phyloP scores from a whole-genome alignment of 2,329 filamentous ascomycete species.

The Cordyceps sp. region DNA sequence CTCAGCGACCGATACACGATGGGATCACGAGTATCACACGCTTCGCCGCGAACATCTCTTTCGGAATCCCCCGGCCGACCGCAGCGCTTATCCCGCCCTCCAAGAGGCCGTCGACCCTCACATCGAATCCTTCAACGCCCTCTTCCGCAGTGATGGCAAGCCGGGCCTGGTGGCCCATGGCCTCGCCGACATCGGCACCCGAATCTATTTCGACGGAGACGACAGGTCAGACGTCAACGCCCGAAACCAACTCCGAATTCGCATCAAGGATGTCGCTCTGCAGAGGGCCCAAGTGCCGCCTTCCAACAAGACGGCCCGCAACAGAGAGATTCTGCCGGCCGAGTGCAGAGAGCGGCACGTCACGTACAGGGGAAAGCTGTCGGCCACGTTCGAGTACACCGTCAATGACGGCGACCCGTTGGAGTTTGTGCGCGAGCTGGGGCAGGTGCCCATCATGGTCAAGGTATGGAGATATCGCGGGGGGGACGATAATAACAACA shows the following conservation, averaged over 20 bases:
- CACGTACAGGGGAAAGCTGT: slow-evolving; percentile 77
- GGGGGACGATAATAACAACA: background rate
- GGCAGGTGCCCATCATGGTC: slow-evolving; percentile 84
- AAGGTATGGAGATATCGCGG: slow-evolving; percentile 34
- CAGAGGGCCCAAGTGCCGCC: slow-evolving; percentile 67
- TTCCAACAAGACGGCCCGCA: slow-evolving; percentile 68
- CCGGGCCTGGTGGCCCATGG: slow-evolving; percentile 48
- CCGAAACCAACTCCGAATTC: slow-evolving; percentile 62
- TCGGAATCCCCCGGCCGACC: slow-evolving; percentile 71
- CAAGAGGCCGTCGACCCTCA: slow-evolving; percentile 79
- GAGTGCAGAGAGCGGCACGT: slow-evolving; percentile 91
- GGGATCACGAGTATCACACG: slow-evolving; percentile 78
- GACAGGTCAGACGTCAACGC: slow-evolving; percentile 38
- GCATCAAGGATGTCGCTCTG: slow-evolving; percentile 66
- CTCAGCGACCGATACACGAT: slow-evolving; percentile 47
- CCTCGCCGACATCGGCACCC: slow-evolving; percentile 77
- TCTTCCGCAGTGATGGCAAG: slow-evolving; percentile 57
- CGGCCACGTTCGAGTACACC: slow-evolving; percentile 66
- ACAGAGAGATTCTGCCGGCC: slow-evolving; percentile 74
- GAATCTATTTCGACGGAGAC: slow-evolving; percentile 72
- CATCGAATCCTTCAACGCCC: slow-evolving; percentile 85
- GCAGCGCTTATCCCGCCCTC: slow-evolving; percentile 73
- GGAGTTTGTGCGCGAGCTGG: slow-evolving; percentile 71
- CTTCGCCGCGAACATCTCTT: slow-evolving; percentile 79
- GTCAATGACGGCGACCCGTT: slow-evolving; percentile 77